A percentile compares a stretch with the other conserved stretches of the same genome.
Evolutionary conservation across 2,329 filamentous ascomycete species (phyloP).

Genomic region (Thermothelomyces thermophilus): DNA sequence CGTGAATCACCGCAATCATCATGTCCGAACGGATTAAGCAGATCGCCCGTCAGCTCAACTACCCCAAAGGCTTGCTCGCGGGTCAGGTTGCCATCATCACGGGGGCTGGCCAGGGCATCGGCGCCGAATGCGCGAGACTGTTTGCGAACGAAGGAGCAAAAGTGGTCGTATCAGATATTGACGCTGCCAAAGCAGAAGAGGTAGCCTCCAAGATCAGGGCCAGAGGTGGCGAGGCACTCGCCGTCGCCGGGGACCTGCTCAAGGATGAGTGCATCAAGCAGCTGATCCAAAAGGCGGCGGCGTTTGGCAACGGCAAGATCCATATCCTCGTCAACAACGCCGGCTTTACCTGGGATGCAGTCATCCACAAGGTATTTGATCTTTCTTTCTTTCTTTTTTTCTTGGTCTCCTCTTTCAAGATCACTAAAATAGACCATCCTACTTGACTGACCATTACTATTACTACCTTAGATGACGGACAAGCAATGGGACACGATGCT

Average conservation of each 20-base stretch:
- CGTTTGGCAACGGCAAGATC: slow-evolving; percentile 80
- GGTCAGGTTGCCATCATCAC: slow-evolving; percentile 85
- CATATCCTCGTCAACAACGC: slow-evolving; percentile 90
- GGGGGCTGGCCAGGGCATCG: slow-evolving; percentile 79
- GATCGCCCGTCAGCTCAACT: slow-evolving; percentile 73
- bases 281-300: slow-evolving; percentile 68
- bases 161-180: slow-evolving; percentile 78
- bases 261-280: slow-evolving; percentile 61
- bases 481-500: slow-evolving; percentile 90
- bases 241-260: slow-evolving; percentile 71
- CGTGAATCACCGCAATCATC: slow-evolving; percentile 2
- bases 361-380: slow-evolving; percentile 68
- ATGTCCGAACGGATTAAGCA: slow-evolving; percentile 60
- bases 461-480: slow-evolving; percentile 61
- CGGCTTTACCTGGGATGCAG: slow-evolving; percentile 87
- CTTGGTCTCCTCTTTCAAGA: too few relatives aligned
- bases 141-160: slow-evolving; percentile 86
- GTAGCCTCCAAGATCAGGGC: slow-evolving; percentile 66
- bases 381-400: too few relatives aligned
- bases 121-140: slow-evolving; percentile 71
- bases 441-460: too few relatives aligned
- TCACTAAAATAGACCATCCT: too few relatives aligned
- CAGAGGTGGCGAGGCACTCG: slow-evolving; percentile 60
- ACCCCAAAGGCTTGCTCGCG: slow-evolving; percentile 68
- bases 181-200: slow-evolving; percentile 61